These are phyloP conservation scores for Cladophialophora psammophila DNA, from an alignment of 2,329 filamentous ascomycete genomes.

Conservation along the genomic window DNA sequence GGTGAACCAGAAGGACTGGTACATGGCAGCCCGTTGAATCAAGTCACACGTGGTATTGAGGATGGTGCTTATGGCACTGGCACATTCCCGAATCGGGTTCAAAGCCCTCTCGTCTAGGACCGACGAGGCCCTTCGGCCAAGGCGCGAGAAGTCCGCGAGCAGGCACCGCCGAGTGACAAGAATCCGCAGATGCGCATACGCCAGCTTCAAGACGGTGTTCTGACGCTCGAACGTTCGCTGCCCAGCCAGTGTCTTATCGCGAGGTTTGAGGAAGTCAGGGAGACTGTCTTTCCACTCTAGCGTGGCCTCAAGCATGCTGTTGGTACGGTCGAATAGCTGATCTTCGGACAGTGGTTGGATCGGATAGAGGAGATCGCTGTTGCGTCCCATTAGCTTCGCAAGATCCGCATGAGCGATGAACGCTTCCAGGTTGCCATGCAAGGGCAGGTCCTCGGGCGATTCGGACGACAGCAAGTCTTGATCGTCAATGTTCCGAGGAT, in stretches of 20 bases:
- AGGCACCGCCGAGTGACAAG: constrained; percentile 42
- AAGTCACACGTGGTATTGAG: constrained; percentile 38
- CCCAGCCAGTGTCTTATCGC: constrained; percentile 40
- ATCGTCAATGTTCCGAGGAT: constrained; percentile 64
- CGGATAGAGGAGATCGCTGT: constrained; percentile 42
- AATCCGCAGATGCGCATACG: constrained; percentile 42
- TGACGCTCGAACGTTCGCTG: constrained; percentile 42
- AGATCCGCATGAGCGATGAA: constrained; percentile 40
- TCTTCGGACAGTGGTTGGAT: constrained; percentile 37
- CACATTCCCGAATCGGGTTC: constrained; percentile 39
- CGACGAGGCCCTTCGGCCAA: constrained; percentile 21
- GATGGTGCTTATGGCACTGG: constrained; percentile 38
- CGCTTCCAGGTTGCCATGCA: constrained; percentile 42
- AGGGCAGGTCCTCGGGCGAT: constrained; percentile 43
- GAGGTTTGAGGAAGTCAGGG: constrained; percentile 41
- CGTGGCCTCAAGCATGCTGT: constrained; percentile 37
- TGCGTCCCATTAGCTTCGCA: constrained; percentile 41
- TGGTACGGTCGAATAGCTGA: constrained; percentile 38
- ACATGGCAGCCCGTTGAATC: constrained; percentile 36
- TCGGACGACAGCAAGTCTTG: constrained; percentile 61
- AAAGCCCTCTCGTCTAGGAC: constrained; percentile 30
- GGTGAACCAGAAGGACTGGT: constrained; percentile 44
- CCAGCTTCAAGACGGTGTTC: constrained; percentile 42
- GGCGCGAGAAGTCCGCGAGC: constrained; percentile 36
- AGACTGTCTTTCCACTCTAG: constrained; percentile 39